phyloP scores from a whole-genome alignment of 164 flowering plant species.

The Macadamia integrifolia region DNA sequence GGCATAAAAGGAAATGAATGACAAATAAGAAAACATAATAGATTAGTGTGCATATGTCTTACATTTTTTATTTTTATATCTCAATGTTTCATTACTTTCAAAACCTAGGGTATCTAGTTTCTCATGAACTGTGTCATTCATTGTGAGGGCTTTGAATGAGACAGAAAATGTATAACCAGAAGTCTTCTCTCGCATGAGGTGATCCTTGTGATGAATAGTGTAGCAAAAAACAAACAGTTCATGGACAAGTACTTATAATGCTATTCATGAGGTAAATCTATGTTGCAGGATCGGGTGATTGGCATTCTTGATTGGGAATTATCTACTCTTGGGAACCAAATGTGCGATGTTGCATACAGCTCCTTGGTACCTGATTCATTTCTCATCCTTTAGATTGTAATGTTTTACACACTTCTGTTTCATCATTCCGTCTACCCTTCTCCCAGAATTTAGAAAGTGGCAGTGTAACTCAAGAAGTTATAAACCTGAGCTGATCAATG shows the following conservation, averaged over 20 bases:
- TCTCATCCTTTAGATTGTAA: slow-evolving; percentile 1
- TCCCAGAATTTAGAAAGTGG: background rate
- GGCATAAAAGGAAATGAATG: too few species aligned
- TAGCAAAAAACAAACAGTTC: background rate
- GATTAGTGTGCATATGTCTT: background rate
- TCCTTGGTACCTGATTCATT: slow-evolving; percentile 54
- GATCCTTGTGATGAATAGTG: background rate
- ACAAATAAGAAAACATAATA: background rate
- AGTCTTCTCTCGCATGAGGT: background rate
- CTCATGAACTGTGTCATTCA: background rate
- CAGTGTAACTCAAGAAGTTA: background rate
- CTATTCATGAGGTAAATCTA: slow-evolving; percentile 10
- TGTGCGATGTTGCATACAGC: slow-evolving; percentile 93
- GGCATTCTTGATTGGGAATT: slow-evolving; percentile 99
- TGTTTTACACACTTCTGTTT: background rate
- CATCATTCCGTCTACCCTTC: background rate
- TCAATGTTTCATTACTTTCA: background rate
- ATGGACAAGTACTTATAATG: background rate
- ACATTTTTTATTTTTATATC: slow-evolving; percentile 1
- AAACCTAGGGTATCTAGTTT: background rate
- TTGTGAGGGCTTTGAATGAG: background rate
- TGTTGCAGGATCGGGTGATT: slow-evolving; percentile 87
- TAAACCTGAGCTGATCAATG: slow-evolving; percentile 3
- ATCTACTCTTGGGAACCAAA: slow-evolving; percentile 95
- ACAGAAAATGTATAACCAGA: background rate